Conservation (phyloP, 2,329 filamentous ascomycete species). For the Clathrospora elynae region DNA sequence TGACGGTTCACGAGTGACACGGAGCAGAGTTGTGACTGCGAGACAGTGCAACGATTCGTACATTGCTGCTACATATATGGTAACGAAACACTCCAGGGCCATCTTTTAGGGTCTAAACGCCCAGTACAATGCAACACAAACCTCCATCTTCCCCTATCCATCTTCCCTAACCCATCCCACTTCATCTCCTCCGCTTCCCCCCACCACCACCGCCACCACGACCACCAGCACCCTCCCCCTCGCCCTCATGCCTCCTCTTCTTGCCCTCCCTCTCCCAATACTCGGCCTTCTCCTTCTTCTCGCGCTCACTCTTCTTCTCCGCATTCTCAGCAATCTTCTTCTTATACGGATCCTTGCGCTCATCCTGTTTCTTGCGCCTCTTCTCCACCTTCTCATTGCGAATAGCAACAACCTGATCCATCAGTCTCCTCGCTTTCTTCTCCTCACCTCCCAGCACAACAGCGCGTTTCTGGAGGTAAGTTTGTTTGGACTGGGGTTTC, state of each 20-base stretch:
- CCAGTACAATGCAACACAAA: slow-evolving; percentile 2
- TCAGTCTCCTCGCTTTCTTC: slow-evolving; percentile 81
- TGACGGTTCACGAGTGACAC: no score
- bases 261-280: slow-evolving; percentile 92
- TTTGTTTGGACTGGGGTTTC: slow-evolving; percentile 77
- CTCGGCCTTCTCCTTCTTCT: slow-evolving; percentile 90
- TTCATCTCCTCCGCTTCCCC: slow-evolving; percentile 39
- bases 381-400: slow-evolving; percentile 90
- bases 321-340: slow-evolving; percentile 80
- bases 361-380: slow-evolving; percentile 83
- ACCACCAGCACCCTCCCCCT: slow-evolving; percentile 52
- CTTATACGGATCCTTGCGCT: slow-evolving; percentile 77
- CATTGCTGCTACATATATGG: no score
- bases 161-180: not conserved
- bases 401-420: slow-evolving; percentile 91
- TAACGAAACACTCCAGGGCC: no score
- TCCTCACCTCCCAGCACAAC: slow-evolving; percentile 86
- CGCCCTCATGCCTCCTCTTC: slow-evolving; percentile 67
- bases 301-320: slow-evolving; percentile 83
- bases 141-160: not conserved
- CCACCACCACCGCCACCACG: slow-evolving; percentile 53
- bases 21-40: not conserved
- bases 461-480: slow-evolving; percentile 94
- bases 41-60: not conserved
- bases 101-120: no score